Base-by-base conservation (phyloP, 2,329 filamentous ascomycete species). In the Aspergillus fructus region DNA sequence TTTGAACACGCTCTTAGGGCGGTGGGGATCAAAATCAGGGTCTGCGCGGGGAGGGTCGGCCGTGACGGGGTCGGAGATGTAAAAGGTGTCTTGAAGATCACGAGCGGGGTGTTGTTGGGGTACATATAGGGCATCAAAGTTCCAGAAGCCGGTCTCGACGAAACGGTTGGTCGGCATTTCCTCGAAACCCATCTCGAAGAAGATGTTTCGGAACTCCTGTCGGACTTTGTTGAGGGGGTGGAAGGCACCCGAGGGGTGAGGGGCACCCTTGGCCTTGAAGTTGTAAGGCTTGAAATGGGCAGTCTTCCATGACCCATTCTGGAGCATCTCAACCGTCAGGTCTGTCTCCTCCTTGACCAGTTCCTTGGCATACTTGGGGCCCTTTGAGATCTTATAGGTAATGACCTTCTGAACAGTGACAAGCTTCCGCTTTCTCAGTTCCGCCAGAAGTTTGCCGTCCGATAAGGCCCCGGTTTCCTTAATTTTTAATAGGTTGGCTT, bases 121-220 rank as follows among this genome's bases (percentile, higher is more conserved):
- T 53, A 97, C 93, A 76, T 93, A 97, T 62, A 99, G 90, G 23
- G 93, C 87, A 71, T 97, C 93, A 76, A 97, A 97, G 78, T 97
- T 97, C 92, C 94, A 99, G 87, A 97, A 97, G 47, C 93, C 93
- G 12, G 93, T 93, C 79, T 99, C 94, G 62, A 97, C 93, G 73
- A 88, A 97, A 74, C 90, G 86, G 78, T 89, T 89, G 49, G 93
- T 97, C 13, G 93, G 90, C 94, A 99, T 97, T 81, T 99, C 94
- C 70, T 93, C 88, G 80, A 97, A 99, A 53, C 93, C 94, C 88
- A 96, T 96, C 74, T 96, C 92, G 78, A 99, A 97, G 86, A 99
- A 99, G 73, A 99, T 97, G 72, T 94, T 90, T 58, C 94, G 84
- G 84, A 99, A 96, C 78, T 97, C 94, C 68, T 91, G 85, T 66